These are phyloP conservation scores for Clavispora fructus DNA, from an alignment of 805 yeast genomes.

Conservation along the genomic window DNA sequence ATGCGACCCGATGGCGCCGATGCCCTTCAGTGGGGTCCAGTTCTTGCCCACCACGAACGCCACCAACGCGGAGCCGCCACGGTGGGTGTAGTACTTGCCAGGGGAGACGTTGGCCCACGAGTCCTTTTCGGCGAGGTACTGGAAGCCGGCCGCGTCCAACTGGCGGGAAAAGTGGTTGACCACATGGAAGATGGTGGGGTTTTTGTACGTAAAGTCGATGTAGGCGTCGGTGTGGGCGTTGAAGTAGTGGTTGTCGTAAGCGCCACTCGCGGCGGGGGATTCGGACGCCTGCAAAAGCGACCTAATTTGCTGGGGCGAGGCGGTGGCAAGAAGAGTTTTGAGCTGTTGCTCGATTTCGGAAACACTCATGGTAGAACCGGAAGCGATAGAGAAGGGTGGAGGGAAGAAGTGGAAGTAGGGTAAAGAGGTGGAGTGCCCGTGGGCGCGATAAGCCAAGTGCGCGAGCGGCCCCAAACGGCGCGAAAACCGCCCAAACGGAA, in stretches of 20 bases:
- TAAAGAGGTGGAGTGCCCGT: neutral
- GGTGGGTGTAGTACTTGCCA: conserved; percentile 60
- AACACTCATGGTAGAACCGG: neutral
- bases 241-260: conserved; percentile 17
- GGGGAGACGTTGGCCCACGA: conserved; percentile 43
- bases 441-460: neutral
- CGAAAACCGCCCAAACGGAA: neutral
- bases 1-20: conserved; percentile 71
- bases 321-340: neutral
- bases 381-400: neutral
- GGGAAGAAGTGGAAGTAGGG: neutral
- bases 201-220: conserved; percentile 63
- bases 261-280: neutral
- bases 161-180: conserved; percentile 45
- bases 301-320: neutral
- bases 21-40: conserved; percentile 62
- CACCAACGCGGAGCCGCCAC: conserved; percentile 63
- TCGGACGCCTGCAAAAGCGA: neutral
- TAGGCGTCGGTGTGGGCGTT: conserved; percentile 41
- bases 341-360: neutral
- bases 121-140: conserved; percentile 57
- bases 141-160: conserved; percentile 58
- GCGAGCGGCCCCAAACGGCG: neutral
- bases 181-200: conserved; percentile 76
- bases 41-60: conserved; percentile 67